Evolutionary conservation across 495 filamentous ascomycete genomes (phyloP), one percentile per base, ranked within the genome.

Genomic region (Lepidopterella palustris): DNA sequence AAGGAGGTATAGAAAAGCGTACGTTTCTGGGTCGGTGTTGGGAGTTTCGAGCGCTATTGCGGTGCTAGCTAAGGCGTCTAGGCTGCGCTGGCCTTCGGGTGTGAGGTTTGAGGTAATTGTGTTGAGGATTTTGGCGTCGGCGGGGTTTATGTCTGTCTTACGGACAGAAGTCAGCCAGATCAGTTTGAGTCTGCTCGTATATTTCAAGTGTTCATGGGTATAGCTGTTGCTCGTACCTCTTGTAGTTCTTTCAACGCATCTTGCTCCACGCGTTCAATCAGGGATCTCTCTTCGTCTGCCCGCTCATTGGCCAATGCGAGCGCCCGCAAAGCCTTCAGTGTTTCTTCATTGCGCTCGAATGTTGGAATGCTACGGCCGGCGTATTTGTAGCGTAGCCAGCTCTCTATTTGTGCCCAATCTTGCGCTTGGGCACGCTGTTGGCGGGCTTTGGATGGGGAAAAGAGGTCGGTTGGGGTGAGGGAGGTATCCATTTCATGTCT

Each of bases 271-370:
- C 77, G 77, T 4, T 76, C 74, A 18, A 79, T 51, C 4, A 88
- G 69, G 3, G 76, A 69, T 11, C 80, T 77, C 64, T 90, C 84
- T 59, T 95, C 90, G 62, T 96, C 89, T 18, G 89, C 90, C 8
- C 82, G 71, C 66, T 95, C 90, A 74, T 93, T 96, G 39, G 84
- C 79, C 9, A 83, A 77, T 23, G 88, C 86, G 9, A 97, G 78
- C 15, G 86, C 82, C 8, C 95, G 79, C 4, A 97, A 76, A 4
- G 82, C 84, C 53, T 83, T 85, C 24, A 97, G 78, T 1, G 91
- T 96, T 57, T 90, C 87, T 47, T 84, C 79, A 68, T 92, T 96
- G 64, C 89, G 84, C 73, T 97, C 92, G 71, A 95, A 93, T 4
- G 77, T 63, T 0, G 85, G 86, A 0, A 83, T 65, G 1, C 78